Base-by-base conservation (phyloP, 1,284 basidiomycete genomes). In the Cutaneotrichosporon mucoides region DNA sequence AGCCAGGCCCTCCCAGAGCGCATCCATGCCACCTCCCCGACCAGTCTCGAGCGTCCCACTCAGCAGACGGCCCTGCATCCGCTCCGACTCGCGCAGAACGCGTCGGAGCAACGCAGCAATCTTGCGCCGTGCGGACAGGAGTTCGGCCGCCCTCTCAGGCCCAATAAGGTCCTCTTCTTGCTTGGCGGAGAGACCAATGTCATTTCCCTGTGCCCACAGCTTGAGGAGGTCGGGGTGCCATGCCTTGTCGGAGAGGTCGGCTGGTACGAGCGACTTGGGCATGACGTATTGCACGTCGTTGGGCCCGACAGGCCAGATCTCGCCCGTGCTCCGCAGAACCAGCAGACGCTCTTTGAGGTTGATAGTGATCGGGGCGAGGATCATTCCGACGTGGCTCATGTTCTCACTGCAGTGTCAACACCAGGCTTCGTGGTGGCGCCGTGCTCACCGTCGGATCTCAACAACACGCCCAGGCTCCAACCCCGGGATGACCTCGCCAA, bases 251-350 rank as follows among this genome's bases (percentile, higher is more conserved):
- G 64, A 60, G 1, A 71, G 41, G 0, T 57, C 37, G 3, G 57
- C 42, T 8, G 69, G 59, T 4, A 74, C 57, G 13, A 77, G 60
- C 1, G 70, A 68, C 0, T 63, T 43, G 0, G 76, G 77, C 62
- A 79, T 68, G 59, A 73, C 63, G 59, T 71, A 79, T 61, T 75
- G 74, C 8, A 80, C 68, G 63, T 79, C 76, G 48, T 73, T 68
- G 3, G 65, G 15, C 5, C 65, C 62, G 6, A 73, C 60, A 4
- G 75, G 76, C 65, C 73, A 72, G 37, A 73, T 65, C 48, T 73
- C 73, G 8, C 78, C 78, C 7, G 65, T 62, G 0, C 65, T 34
- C 15, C 66, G 65, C 9, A 79, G 68, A 8, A 74, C 24, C 9
- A 76, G 56, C 11, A 73, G 60, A 42, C 77, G 72, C 6, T 52